Base-by-base conservation (phyloP, 2,329 filamentous ascomycete genomes). In the Pseudogymnoascus sp. region DNA sequence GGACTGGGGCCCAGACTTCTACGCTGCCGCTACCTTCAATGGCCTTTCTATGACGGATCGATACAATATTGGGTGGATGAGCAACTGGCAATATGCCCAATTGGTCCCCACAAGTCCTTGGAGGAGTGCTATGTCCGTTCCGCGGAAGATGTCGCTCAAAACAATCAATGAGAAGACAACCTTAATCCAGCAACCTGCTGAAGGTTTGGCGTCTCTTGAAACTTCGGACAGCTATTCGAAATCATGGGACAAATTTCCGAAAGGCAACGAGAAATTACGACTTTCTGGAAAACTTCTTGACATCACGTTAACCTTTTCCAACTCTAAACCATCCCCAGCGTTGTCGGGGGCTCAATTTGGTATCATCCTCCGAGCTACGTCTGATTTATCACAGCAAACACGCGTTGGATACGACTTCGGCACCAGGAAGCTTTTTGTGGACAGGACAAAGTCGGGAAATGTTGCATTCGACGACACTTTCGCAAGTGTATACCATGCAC, bases 11-110 rank as follows among this genome's bases (percentile, higher is more conserved):
- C 38, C 38, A 41, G 38, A 41, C 19, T 41, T 41, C 19, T 41
- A 41, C 38, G 38, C 48, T 12, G 48, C 48, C 13, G 26, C 33
- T 33, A 56, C 26, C 48, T 33, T 56, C 12, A 56, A 35, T 35
- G 48, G 48, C 12, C 48, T 35, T 30, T 74, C 75, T 33, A 67
- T 82, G 60, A 77, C 73, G 41, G 37, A 39, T 39, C 37, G 37
- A 39, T 39, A 39, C 37, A 39, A 21, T 39, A 75, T 84, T 4
- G 77, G 75, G 8, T 84, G 82, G 82, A 79, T 79, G 0, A 78
- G 74, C 59, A 84, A 84, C 63, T 84, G 81, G 77, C 76, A 84
- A 67, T 85, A 85, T 69, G 74, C 76, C 0, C 72, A 79, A 61
- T 61, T 73, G 2, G 79, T 82, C 0, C 82, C 82, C 0, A 83